Base-by-base conservation (phyloP, 148 eudicot species). In the Camellia granthamiana region DNA sequence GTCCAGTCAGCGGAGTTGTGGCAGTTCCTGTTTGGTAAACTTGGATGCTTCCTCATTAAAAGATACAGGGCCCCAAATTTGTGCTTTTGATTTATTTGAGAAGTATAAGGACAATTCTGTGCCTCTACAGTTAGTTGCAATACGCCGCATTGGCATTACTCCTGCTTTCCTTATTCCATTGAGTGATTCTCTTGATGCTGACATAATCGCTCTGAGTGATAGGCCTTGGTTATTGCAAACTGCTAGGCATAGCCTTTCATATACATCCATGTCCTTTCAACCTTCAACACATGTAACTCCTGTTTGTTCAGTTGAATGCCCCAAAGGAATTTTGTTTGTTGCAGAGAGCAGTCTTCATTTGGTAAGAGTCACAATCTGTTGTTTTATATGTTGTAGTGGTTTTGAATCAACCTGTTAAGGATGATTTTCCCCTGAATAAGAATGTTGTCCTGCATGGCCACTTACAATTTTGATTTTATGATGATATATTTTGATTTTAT, bases 201-300 rank as follows among this genome's bases (percentile, higher is more conserved):
- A 95, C 82, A 81, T 95, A 76, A 95, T 95, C 81, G 93, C 96
- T 78, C 94, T 95, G 81, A 93, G 99, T 84, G 97, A 93, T 84
- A 88, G 99, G 90, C 99, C 99, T 79, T 95, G 97, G 99, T 85
- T 95, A 85, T 87, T 95, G 80, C 99, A 95, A 83, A 88, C 94
- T 83, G 97, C 97, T 79, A 88, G 99, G 83, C 97, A 93, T 78
- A 91, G 99, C 82, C 92, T 95, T 76, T 90, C 97, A 23, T 95
- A 89, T 84, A 88, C 91, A 19, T 95, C 99, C 56, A 90, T 95
- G 68, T 95, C 99, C 3, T 95, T 93, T 80, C 93, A 92, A 78
- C 92, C 99, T 82, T 90, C 99, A 75, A 93, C 97, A 62, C 97
- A 93, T 83, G 97, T 85, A 81, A 95, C 99, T 80, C 97, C 99